Evolutionary conservation across 164 flowering plant species (phyloP).

Genomic region (Magnolia changhungtana): DNA sequence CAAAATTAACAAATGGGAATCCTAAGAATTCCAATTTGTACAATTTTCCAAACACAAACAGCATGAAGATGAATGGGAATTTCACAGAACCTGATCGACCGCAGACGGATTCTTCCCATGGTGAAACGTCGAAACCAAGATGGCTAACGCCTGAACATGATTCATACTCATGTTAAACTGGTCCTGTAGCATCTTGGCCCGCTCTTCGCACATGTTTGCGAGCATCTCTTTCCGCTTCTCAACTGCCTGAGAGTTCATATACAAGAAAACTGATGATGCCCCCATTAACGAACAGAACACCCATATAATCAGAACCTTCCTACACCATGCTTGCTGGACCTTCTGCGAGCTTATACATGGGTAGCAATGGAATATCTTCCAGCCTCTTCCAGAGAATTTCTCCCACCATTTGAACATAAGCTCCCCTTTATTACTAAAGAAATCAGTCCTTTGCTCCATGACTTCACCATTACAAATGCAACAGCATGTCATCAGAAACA

Average conservation of each 20-base stretch:
- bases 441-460: conserved; percentile 41
- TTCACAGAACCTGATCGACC: conserved; percentile 70
- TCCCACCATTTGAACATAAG: conserved; percentile 52
- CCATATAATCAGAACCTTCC: conserved; percentile 53
- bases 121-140: conserved; percentile 79
- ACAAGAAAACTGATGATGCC: conserved; percentile 52
- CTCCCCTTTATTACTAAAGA: conserved; percentile 39
- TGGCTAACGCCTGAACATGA: conserved; percentile 87
- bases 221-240: conserved; percentile 83
- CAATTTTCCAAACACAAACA: background rate
- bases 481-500: conserved; percentile 57
- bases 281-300: conserved; percentile 39
- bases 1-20: background rate
- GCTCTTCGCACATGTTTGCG: conserved; percentile 22
- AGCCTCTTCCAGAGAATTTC: conserved; percentile 35
- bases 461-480: conserved; percentile 52
- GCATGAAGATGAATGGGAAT: background rate
- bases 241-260: conserved; percentile 49
- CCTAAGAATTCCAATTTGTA: background rate
- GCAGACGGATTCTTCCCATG: conserved; percentile 82
- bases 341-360: conserved; percentile 48
- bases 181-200: conserved; percentile 27
- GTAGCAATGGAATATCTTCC: conserved; percentile 43
- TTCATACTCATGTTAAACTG: conserved; percentile 96
- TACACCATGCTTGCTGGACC: conserved; percentile 52